phyloP scores from a whole-genome alignment of 2,329 filamentous ascomycete genomes.

The Ustilaginoidea virens region DNA sequence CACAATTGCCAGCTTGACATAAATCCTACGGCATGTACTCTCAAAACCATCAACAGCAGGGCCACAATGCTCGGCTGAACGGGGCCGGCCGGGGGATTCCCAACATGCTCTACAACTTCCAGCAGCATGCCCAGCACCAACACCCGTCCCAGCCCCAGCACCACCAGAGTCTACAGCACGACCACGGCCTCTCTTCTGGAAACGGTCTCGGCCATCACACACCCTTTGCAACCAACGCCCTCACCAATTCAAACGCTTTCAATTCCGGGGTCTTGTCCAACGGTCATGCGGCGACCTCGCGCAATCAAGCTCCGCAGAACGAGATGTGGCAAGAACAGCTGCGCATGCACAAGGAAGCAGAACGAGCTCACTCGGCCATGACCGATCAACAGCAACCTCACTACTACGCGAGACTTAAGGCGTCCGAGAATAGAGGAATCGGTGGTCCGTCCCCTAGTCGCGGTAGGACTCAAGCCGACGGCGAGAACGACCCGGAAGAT shows the following conservation, averaged over 20 bases:
- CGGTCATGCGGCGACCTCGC: slow-evolving; percentile 32
- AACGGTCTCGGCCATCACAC: slow-evolving; percentile 36
- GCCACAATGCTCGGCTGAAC: slow-evolving; percentile 63
- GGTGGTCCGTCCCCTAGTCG: slow-evolving; percentile 34
- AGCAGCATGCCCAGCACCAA: slow-evolving; percentile 43
- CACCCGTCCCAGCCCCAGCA: slow-evolving; percentile 52
- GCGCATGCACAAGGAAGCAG: slow-evolving; percentile 63
- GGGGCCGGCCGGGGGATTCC: slow-evolving; percentile 39
- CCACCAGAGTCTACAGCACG: slow-evolving; percentile 42
- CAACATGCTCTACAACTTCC: slow-evolving; percentile 54
- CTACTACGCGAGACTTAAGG: slow-evolving; percentile 58
- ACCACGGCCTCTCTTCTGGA: slow-evolving; percentile 37
- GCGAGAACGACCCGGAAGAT: slow-evolving; percentile 39
- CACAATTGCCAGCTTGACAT: slow-evolving; percentile 7
- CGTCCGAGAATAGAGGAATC: slow-evolving; percentile 53
- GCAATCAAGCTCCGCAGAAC: slow-evolving; percentile 37
- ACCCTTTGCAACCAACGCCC: slow-evolving; percentile 22
- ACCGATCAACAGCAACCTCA: slow-evolving; percentile 48
- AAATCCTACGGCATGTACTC: slow-evolving; percentile 48
- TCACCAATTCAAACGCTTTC: slow-evolving; percentile 50
- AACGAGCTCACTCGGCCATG: slow-evolving; percentile 57
- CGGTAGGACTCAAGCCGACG: slow-evolving; percentile 29
- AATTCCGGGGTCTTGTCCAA: slow-evolving; percentile 39
- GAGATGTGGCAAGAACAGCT: slow-evolving; percentile 84
- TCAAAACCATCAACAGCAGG: slow-evolving; percentile 55